phyloP scores from a whole-genome alignment of 441 rosid genomes.

The Adansonia grandidieri region DNA sequence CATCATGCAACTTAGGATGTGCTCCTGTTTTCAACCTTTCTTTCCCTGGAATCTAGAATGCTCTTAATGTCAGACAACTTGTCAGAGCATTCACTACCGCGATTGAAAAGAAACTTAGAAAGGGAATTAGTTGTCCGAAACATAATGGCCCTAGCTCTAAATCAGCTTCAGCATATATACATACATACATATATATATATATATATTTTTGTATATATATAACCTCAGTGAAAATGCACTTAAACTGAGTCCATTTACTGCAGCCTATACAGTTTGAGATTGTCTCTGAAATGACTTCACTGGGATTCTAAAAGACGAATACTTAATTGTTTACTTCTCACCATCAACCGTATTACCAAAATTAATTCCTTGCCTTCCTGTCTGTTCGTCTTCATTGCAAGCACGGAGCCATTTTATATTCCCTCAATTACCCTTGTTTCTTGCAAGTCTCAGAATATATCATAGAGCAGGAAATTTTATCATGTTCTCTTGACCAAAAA shows the following conservation, averaged over 20 bases:
- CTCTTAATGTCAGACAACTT: background rate
- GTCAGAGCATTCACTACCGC: background rate
- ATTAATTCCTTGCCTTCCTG: background rate
- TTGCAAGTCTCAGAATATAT: background rate
- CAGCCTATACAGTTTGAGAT: background rate
- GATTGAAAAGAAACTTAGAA: background rate
- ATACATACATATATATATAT: background rate
- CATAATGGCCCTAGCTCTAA: background rate
- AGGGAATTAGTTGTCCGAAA: background rate
- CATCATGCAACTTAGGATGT: background rate
- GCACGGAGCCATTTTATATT: background rate
- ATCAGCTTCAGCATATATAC: background rate
- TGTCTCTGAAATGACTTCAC: background rate
- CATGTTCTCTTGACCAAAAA: background rate
- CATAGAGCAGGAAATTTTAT: background rate
- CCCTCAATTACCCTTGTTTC: conserved; percentile 5
- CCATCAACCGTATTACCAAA: background rate
- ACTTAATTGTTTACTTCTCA: too few species aligned
- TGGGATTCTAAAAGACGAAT: background rate
- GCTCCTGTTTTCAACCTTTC: background rate
- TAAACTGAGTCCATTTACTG: background rate
- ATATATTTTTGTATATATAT: too few species aligned
- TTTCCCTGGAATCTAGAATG: background rate
- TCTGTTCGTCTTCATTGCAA: background rate
- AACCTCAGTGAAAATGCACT: background rate